Conservation (phyloP, 2,329 filamentous ascomycete species). For the Beauveria sp. region DNA sequence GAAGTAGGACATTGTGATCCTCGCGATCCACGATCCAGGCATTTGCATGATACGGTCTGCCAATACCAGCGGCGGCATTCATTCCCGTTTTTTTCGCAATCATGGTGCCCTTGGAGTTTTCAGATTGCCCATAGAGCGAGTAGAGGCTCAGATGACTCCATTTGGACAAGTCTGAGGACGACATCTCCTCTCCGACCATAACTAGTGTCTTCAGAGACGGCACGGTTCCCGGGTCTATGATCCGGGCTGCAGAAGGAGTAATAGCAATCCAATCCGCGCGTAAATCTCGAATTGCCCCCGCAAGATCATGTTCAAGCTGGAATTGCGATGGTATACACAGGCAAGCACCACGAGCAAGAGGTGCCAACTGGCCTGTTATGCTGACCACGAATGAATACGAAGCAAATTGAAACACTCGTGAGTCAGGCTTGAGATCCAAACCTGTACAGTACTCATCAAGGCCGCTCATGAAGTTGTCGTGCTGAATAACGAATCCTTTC, state of each 20-base stretch:
- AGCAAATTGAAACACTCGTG: background rate
- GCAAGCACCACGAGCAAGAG: background rate
- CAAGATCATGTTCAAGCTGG: background rate
- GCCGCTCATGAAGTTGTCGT: background rate
- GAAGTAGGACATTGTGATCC: background rate
- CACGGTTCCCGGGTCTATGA: background rate
- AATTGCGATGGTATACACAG: background rate
- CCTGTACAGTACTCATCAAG: background rate
- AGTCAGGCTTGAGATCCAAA: background rate
- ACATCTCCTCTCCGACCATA: slow-evolving; percentile 2
- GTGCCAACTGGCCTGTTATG: background rate
- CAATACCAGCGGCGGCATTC: background rate
- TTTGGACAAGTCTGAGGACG: background rate
- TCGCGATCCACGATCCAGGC: slow-evolving; percentile 3
- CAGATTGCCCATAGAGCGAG: slow-evolving; percentile 3
- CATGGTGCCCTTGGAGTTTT: slow-evolving; percentile 6
- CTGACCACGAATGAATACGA: slow-evolving; percentile 3
- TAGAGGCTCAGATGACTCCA: slow-evolving; percentile 1
- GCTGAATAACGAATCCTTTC: background rate
- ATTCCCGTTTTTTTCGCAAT: background rate
- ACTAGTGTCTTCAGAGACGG: background rate
- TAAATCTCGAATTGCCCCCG: background rate
- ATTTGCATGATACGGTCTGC: background rate
- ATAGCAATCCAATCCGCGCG: background rate
- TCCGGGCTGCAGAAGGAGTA: background rate